Evolutionary conservation across 768 basidiomycete genomes (phyloP).

Genomic region (Podaxis rugospora): DNA sequence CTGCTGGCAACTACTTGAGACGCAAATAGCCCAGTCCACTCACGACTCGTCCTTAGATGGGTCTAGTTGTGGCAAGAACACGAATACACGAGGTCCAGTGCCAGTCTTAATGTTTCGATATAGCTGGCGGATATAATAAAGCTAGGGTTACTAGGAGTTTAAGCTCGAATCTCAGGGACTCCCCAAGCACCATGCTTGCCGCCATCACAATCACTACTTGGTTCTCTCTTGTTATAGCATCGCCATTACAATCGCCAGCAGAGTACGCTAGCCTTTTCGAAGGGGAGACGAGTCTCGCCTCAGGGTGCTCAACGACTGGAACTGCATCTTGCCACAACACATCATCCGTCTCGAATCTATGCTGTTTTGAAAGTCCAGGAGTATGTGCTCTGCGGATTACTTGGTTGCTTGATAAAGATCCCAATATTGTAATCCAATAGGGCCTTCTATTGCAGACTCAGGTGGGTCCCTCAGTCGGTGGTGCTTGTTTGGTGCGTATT

Average conservation of each 20-base stretch:
- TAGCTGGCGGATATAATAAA: background rate
- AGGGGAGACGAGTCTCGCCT: slow-evolving; percentile 26
- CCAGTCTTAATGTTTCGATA: background rate
- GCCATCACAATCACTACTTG: background rate
- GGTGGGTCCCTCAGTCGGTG: slow-evolving; percentile 14
- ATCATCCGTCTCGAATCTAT: slow-evolving; percentile 38
- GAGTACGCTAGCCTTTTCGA: slow-evolving; percentile 18
- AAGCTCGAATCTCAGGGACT: background rate
- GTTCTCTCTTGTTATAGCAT: background rate
- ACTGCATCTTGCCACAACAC: slow-evolving; percentile 52
- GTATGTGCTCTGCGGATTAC: slow-evolving; percentile 30
- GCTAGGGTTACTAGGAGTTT: background rate
- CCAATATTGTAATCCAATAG: slow-evolving; percentile 26
- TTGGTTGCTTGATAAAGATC: background rate
- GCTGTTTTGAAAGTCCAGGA: slow-evolving; percentile 66
- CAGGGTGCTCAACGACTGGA: slow-evolving; percentile 51
- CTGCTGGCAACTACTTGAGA: background rate
- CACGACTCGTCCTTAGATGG: background rate
- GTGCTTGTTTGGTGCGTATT: background rate
- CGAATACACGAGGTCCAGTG: background rate
- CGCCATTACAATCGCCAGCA: slow-evolving; percentile 1
- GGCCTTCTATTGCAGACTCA: slow-evolving; percentile 54
- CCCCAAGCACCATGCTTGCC: background rate
- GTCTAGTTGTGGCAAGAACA: background rate
- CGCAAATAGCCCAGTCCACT: background rate